phyloP scores from a whole-genome alignment of 2,329 filamentous ascomycete species.

The Ambrosiella cleistominuta region DNA sequence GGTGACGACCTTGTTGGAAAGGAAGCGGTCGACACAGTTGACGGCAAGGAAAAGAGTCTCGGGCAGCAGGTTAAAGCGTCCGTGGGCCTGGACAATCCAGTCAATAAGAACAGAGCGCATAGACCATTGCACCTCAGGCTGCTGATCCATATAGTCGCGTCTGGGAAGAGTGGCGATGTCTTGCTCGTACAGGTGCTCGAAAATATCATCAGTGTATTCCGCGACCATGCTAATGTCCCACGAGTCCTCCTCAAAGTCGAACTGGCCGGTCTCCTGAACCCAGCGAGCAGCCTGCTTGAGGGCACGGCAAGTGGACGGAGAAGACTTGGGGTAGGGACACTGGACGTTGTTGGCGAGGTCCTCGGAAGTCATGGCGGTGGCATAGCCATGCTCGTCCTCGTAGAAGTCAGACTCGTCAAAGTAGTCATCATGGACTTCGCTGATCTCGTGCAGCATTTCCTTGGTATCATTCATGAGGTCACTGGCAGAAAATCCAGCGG shows the following conservation, averaged over 20 bases:
- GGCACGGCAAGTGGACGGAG: slow-evolving; percentile 52
- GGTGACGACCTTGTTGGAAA: slow-evolving; percentile 87
- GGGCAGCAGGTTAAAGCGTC: slow-evolving; percentile 74
- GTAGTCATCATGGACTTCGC: slow-evolving; percentile 23
- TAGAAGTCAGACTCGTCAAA: slow-evolving; percentile 72
- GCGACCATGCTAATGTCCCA: slow-evolving; percentile 97
- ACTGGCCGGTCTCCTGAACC: slow-evolving; percentile 49
- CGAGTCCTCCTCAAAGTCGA: slow-evolving; percentile 70
- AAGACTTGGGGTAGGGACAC: slow-evolving; percentile 55
- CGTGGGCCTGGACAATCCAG: slow-evolving; percentile 93
- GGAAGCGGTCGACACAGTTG: slow-evolving; percentile 94
- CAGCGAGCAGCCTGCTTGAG: slow-evolving; percentile 46
- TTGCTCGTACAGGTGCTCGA: slow-evolving; percentile 26
- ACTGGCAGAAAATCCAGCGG: background rate
- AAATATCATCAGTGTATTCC: slow-evolving; percentile 92
- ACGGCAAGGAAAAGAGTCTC: slow-evolving; percentile 90
- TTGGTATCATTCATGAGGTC: slow-evolving; percentile 1
- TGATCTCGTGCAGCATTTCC: background rate
- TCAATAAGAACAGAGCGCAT: slow-evolving; percentile 97
- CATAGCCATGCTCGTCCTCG: slow-evolving; percentile 47
- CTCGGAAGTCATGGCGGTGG: background rate
- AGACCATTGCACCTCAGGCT: slow-evolving; percentile 96
- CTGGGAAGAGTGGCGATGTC: slow-evolving; percentile 53
- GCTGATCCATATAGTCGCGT: slow-evolving; percentile 87
- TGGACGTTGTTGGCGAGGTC: slow-evolving; percentile 23